Base-by-base conservation (phyloP, 805 yeast genomes). In the Sugiyamaella smithiae region DNA sequence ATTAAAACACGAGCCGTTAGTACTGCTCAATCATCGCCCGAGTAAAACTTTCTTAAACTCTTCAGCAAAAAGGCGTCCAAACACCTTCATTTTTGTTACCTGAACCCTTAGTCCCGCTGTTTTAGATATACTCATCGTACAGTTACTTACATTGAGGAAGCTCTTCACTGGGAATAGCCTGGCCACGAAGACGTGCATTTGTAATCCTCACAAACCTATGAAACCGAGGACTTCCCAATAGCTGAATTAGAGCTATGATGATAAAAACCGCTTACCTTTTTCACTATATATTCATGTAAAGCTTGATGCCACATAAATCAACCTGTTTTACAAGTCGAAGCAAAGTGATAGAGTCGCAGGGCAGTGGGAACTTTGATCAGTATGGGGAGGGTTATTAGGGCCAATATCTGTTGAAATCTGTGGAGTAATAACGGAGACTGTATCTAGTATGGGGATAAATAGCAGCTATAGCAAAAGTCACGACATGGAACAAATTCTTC, bases 141-240 rank as follows among this genome's bases (percentile, higher is more conserved):
- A 26, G 11, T 23, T 23, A 5, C 29, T 26, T 26, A 26, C 29
- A 8, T 11, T 26, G 29, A 26, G 29, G 29, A 7, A 26, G 29
- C 4, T 50, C 53, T 12, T 25, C 31, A 14, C 51, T 51, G 9
- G 58, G 58, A 16, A 49, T 29, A 5, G 49, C 48, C 26, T 56
- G 52, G 26, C 59, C 59, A 29, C 43, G 42, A 9, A 52, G 12
- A 16, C 55, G 29, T n/a, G 59, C 55, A 45, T 57, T 54, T 4
- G 55, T 46, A 14, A 43, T 50, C n/a, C 45, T 51, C 3, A 57
- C 61, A 42, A 56, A 54, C 37, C 58, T 40, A 43, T 56, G 59
- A 33, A 57, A 57, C 23, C 51, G 17, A 4, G 40, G 54, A 23
- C 56, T 55, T n/a, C 28, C 55, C 33, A 57, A 46, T 3, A 57